Evolutionary conservation across 331 rosid genomes (phyloP), one percentile per base, ranked within the genome.

Genomic region (Spiraea crenata): DNA sequence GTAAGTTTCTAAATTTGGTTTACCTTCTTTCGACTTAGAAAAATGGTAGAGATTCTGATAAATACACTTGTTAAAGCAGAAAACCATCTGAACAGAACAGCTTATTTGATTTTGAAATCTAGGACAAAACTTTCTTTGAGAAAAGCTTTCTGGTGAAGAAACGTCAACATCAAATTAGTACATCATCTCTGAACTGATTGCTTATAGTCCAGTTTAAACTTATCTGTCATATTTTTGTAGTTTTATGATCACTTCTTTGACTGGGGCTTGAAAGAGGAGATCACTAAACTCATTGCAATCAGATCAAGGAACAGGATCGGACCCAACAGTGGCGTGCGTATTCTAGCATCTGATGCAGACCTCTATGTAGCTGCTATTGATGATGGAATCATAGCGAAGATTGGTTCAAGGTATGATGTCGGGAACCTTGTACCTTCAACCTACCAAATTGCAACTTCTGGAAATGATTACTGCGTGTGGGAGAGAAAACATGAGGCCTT

Each of bases 161-260:
- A 25, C 1, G 31, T 25, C 31, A 25, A 25, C 31, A 25, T 25
- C 31, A 25, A 25, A 25, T 25, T 25, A 25, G 31, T 25, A 25
- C 31, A 25, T 25, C 31, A 25, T 25, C 2, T 25, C 31, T 25
- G 31, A 25, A 25, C 31, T 25, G 31, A 25, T 25, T 25, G 31
- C 31, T 25, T 25, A 25, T 25, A 25, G 31, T 25, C 31, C 31
- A 25, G 31, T 25, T 25, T 25, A 25, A 25, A 25, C 31, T 25
- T 25, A 25, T 25, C 31, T 25, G 31, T 6, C 17, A 13, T 64
- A 2, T 19, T 14, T 47, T 9, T 12, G 9, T 64, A 77, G 70
- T 77, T 77, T 20, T 77, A 77, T 37, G 59, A 77, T 39, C 81
- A 77, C 70, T 69, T 69, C 69, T 68, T 76, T 41, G 70, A 68